These are phyloP conservation scores for Hyaloscypha bicolor DNA, from an alignment of 495 filamentous ascomycete species.

Conservation along the genomic window DNA sequence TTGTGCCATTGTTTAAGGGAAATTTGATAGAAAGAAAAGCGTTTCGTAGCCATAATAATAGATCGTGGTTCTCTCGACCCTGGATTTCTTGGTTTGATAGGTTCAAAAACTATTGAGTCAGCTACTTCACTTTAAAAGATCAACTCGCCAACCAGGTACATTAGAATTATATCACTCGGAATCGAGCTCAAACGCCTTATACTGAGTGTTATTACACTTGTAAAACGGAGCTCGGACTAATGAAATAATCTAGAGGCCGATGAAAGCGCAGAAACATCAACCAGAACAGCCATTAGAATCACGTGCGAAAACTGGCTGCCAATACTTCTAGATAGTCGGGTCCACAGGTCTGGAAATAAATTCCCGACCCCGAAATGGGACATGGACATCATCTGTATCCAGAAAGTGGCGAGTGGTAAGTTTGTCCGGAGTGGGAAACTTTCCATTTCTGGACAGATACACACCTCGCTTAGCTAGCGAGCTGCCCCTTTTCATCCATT, in stretches of 20 bases:
- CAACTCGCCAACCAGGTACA: too few relatives aligned
- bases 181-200: too few relatives aligned
- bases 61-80: not conserved
- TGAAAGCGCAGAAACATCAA: too few relatives aligned
- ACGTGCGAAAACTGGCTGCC: too few relatives aligned
- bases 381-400: not conserved
- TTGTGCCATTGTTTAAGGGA: not conserved
- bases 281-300: too few relatives aligned
- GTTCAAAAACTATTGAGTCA: not conserved
- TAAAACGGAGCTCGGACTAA: too few relatives aligned
- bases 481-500: not conserved
- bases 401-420: not conserved
- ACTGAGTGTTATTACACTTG: too few relatives aligned
- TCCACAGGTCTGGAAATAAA: too few relatives aligned
- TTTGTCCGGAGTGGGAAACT: not conserved
- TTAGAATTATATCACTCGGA: too few relatives aligned
- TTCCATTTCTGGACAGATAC: not conserved
- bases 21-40: not conserved
- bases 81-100: not conserved
- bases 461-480: not conserved
- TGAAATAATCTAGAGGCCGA: too few relatives aligned
- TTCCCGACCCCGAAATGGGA: too few relatives aligned
- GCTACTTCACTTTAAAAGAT: not conserved
- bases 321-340: too few relatives aligned
- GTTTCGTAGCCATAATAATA: not conserved